Base-by-base conservation (phyloP, 2,329 filamentous ascomycete genomes). In the Colletotrichum limetticola region DNA sequence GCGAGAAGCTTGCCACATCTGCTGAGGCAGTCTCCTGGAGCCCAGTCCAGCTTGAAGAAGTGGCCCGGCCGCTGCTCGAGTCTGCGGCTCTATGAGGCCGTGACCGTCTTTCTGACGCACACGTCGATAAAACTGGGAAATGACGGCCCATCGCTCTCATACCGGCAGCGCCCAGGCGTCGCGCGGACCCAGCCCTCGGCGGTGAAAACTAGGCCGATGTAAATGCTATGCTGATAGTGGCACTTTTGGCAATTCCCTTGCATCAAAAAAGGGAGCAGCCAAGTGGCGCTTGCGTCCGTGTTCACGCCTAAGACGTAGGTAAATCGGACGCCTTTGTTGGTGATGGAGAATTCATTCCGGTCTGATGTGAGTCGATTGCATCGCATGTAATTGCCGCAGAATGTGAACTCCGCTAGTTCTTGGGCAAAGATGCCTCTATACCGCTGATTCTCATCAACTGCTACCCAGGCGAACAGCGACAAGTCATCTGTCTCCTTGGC, bases 401-500 rank as follows among this genome's bases (percentile, higher is more conserved):
- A 12, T 6, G 46, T 30, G 28, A 68, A 64, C 7, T 68, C 64
- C 5, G n/a, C n/a, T 0, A 59, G 58, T 8, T 65, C 68, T 19
- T 11, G 19, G 5, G 69, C 69, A 3, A 72, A 68, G 2, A 63
- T n/a, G 2, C 69, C 69, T 1, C 64, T 56, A 22, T 62, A 63
- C 8, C 3, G 32, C 28, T 72, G 63, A 7, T 52, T 12, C 3
- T 19, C 24, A 7, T 26, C 32, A n/a, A 14, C 4, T 4, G 52
- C 24, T 14, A 49, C 3, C 65, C 72, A 74, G 4, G 72, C 68
- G 19, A 74, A 68, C 0, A 72, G 53, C 1, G 72, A 72, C 19
- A 49, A 8, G 19, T 72, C 72, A 14, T 58, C 24, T 12, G 52
- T 46, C 22, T 49, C 53, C 12, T 37, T 57, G n/a, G n/a, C 59